Conservation (phyloP, 2,329 filamentous ascomycete genomes). For the Teratosphaeria nubilosa region DNA sequence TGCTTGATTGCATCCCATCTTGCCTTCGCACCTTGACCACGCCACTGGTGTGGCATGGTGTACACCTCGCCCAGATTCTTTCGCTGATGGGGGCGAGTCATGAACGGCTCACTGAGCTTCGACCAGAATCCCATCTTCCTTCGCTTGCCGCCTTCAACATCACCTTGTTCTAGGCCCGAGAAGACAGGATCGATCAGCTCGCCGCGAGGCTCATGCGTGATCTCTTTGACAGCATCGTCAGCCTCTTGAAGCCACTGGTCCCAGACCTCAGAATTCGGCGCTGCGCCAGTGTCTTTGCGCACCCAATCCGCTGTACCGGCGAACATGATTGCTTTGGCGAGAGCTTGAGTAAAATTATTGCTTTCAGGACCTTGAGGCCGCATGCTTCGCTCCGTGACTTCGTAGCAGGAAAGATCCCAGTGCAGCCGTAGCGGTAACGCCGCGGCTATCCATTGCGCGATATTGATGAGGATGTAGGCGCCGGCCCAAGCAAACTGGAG, state of each 20-base stretch:
- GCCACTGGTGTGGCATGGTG: neutral
- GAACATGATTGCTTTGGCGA: slow-evolving; percentile 41
- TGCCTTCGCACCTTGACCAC: neutral
- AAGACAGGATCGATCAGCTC: neutral
- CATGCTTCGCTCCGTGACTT: slow-evolving; percentile 29
- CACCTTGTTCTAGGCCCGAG: neutral
- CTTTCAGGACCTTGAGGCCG: slow-evolving; percentile 21
- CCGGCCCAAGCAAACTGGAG: slow-evolving; percentile 41
- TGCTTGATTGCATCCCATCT: neutral
- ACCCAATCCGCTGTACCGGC: slow-evolving; percentile 37
- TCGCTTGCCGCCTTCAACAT: neutral
- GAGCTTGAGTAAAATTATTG: slow-evolving; percentile 37
- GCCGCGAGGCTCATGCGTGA: neutral
- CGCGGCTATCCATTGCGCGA: slow-evolving; percentile 42
- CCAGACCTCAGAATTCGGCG: slow-evolving; percentile 15
- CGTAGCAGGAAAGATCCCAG: slow-evolving; percentile 39
- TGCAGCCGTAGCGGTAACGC: slow-evolving; percentile 37
- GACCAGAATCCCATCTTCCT: neutral
- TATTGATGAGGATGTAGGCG: slow-evolving; percentile 41
- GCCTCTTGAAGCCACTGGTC: slow-evolving; percentile 17
- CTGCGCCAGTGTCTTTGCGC: slow-evolving; percentile 9
- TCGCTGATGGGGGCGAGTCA: neutral
- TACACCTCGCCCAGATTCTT: neutral
- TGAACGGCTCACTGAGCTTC: neutral
- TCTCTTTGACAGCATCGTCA: slow-evolving; percentile 4